Evolutionary conservation across 2,329 filamentous ascomycete genomes (phyloP), one percentile per base, ranked within the genome.

Genomic region (Myriosclerotinia scirpicola): DNA sequence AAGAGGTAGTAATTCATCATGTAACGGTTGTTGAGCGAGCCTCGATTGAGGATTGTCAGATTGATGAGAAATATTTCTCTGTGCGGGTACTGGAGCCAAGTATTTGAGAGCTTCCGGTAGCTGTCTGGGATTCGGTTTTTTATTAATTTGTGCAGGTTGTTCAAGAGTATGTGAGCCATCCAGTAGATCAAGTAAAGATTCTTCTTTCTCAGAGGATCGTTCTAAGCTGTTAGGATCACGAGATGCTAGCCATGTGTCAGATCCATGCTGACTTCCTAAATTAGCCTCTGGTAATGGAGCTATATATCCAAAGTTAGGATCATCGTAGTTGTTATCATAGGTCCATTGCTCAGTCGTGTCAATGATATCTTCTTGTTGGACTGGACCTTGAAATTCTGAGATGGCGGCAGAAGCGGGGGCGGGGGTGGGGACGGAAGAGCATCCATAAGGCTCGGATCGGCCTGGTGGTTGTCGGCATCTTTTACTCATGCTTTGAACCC

Each of bases 81-180:
- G 55, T 15, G 30, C 14, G 22, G 48, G 50, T 5, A 42, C 11
- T 14, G 64, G 64, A n/a, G 40, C 64, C 40, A 66, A 61, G 30
- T 66, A 66, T 38, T 66, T 61, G 5, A 66, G n/a, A 34, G 64
- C 64, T 30, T 66, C 64, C 38, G 64, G 55, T 44, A 66, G 11
- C 38, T 61, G 55, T 20, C 54, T 60, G 15, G 64, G 64, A 14
- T 61, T 61, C n/a, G 38, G 14, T 3, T 54, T 34, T 1, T 38
- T n/a, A 5, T 5, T 40, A 44, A 38, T 11, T 22, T 54, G 22
- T 54, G 34, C 38, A 66, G 26, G 2, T 36, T 38, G 17, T 7
- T 20, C 5, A 36, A 50, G 34, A 9, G 14, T 38, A 17, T 61
- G 44, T 61, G 58, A 50, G 38, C 58, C 44, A 38, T 61, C 30